Evolutionary conservation across 2,329 filamentous ascomycete genomes (phyloP), one percentile per base, ranked within the genome.

Genomic region (Paramyrothecium roridum): DNA sequence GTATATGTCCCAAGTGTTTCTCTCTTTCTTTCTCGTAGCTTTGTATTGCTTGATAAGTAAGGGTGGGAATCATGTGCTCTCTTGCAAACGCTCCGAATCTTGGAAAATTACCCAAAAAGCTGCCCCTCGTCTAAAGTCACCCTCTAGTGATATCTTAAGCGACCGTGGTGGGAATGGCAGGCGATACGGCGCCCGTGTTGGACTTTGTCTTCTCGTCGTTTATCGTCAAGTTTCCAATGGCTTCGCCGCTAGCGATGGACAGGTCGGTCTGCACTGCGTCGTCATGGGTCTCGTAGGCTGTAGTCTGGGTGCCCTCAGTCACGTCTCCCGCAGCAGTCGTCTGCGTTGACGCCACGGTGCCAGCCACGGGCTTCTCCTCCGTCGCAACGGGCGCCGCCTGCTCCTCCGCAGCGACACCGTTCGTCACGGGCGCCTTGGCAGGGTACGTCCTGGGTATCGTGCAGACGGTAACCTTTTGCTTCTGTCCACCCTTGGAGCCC

Each of bases 391-490:
- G 56, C 2, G 50, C 34, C 3, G n/a, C n/a, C n/a, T n/a, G n/a
- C n/a, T n/a, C n/a, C n/a, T 55, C 17, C 0, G 52, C 53, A 16
- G 45, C 22, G 43, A 61, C 48, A 19, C 21, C 21, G 20, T 53
- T 30, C 17, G 21, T 12, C 52, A 37, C 21, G 19, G 33, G 58
- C 26, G 30, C 56, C 50, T 46, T 22, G 45, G 47, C 56, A 26
- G 51, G 56, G 57, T 34, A 79, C 4, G 69, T 71, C 66, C 73
- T 78, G 21, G 77, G 75, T 11, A 86, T 68, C 8, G 76, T 81
- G 65, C 81, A 82, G 34, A 86, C 72, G 47, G 71, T 69, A 63
- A 80, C 79, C 16, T 67, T 64, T 55, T 80, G 73, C 54, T 76
- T 67, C 57, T 75, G 68, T 16, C 79, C 77, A 3, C 73, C 71